Conservation (phyloP, 2,329 filamentous ascomycete genomes). For the Aulographum hederae region DNA sequence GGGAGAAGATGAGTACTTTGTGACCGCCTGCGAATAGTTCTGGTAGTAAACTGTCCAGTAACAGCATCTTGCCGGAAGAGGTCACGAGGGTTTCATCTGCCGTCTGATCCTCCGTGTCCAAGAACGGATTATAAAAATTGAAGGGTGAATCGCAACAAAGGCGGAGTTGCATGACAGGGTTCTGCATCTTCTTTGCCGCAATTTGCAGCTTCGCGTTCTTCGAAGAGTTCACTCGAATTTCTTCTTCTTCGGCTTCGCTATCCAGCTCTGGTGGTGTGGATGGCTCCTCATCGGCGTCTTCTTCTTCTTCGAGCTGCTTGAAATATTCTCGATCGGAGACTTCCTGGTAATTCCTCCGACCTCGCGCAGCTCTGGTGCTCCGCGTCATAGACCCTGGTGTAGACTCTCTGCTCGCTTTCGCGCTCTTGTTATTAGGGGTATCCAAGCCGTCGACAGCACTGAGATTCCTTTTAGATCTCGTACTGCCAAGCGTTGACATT, state of each 20-base stretch:
- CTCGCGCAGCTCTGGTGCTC: slow-evolving; percentile 33
- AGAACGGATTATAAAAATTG: slow-evolving; percentile 89
- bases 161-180: slow-evolving; percentile 79
- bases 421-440: slow-evolving; percentile 44
- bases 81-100: slow-evolving; percentile 68
- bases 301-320: slow-evolving; percentile 49
- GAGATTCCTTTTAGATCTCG: slow-evolving; percentile 24
- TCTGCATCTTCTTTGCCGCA: slow-evolving; percentile 78
- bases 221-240: slow-evolving; percentile 46
- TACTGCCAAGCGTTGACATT: slow-evolving; percentile 28
- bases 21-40: slow-evolving; percentile 55
- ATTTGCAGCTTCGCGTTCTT: slow-evolving; percentile 76
- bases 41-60: slow-evolving; percentile 73
- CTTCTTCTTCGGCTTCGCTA: slow-evolving; percentile 35
- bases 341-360: slow-evolving; percentile 43
- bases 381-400: slow-evolving; percentile 45
- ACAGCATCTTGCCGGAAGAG: slow-evolving; percentile 85
- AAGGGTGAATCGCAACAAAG: slow-evolving; percentile 87
- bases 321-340: slow-evolving; percentile 78
- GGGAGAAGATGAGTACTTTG: slow-evolving; percentile 90
- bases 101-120: slow-evolving; percentile 32
- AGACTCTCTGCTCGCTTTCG: slow-evolving; percentile 55
- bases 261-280: slow-evolving; percentile 22
- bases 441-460: slow-evolving; percentile 25
- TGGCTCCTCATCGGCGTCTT: slow-evolving; percentile 20